phyloP scores from a whole-genome alignment of 768 basidiomycete species.

The Daedaleopsis nitida region DNA sequence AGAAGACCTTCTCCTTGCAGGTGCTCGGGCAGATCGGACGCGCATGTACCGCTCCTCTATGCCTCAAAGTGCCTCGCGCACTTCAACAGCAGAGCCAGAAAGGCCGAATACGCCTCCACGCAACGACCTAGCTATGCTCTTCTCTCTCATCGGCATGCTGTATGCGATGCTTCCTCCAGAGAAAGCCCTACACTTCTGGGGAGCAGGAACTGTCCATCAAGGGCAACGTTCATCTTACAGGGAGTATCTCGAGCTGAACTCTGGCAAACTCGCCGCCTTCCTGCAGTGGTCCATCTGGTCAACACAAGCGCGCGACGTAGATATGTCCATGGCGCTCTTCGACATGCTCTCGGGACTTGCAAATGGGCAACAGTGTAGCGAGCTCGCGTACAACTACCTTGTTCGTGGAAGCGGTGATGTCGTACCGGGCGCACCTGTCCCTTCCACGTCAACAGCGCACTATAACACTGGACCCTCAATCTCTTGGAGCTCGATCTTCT shows the following conservation, averaged over 20 bases:
- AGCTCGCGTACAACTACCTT: slow-evolving; percentile 88
- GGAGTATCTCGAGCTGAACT: slow-evolving; percentile 60
- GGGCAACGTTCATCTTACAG: slow-evolving; percentile 49
- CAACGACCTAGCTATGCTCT: slow-evolving; percentile 84
- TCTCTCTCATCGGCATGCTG: slow-evolving; percentile 79
- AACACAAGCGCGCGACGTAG: slow-evolving; percentile 69
- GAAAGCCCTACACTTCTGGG: slow-evolving; percentile 86
- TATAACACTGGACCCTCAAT: slow-evolving; percentile 54
- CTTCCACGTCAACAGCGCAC: slow-evolving; percentile 44
- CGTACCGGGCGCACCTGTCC: slow-evolving; percentile 57
- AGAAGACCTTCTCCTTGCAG: slow-evolving; percentile 78
- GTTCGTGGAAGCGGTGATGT: slow-evolving; percentile 74
- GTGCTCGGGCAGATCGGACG: slow-evolving; percentile 62
- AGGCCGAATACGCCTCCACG: slow-evolving; percentile 51
- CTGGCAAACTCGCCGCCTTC: slow-evolving; percentile 70
- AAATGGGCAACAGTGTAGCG: slow-evolving; percentile 83
- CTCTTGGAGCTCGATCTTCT: slow-evolving; percentile 80
- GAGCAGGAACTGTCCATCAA: slow-evolving; percentile 53
- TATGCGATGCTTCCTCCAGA: slow-evolving; percentile 76
- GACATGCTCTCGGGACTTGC: slow-evolving; percentile 88
- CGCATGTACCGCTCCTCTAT: slow-evolving; percentile 49
- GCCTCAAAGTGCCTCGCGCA: slow-evolving; percentile 16
- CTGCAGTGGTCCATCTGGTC: slow-evolving; percentile 92
- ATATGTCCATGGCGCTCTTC: slow-evolving; percentile 78
- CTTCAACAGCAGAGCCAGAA: slow-evolving; percentile 27